phyloP scores from a whole-genome alignment of 768 basidiomycete species.

The Pleurotus citrinopileatus region DNA sequence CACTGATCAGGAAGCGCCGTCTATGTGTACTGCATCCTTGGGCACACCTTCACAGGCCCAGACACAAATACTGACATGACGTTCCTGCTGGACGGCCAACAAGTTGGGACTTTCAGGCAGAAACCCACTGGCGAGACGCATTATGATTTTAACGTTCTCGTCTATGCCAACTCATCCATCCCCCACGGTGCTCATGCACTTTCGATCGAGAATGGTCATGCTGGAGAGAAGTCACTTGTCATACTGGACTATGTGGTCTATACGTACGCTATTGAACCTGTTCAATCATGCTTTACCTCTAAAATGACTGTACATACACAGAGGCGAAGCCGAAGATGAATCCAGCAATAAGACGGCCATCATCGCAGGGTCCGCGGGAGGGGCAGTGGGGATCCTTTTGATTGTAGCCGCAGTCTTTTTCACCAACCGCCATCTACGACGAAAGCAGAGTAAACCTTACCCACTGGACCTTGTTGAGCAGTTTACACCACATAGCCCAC shows the following conservation, averaged over 20 bases:
- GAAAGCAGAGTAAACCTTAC: neutral
- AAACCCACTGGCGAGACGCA: neutral
- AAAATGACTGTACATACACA: conserved; percentile 8
- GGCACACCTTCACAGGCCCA: neutral
- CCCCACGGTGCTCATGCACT: conserved; percentile 7
- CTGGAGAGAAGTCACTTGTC: neutral
- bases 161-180: conserved; percentile 4
- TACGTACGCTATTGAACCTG: neutral
- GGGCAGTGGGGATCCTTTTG: neutral
- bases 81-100: conserved; percentile 7
- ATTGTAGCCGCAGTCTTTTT: neutral
- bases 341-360: neutral
- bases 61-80: conserved; percentile 10
- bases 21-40: conserved; percentile 9
- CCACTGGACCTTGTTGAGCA: neutral
- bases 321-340: neutral
- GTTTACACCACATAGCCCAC: neutral
- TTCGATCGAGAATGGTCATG: conserved; percentile 1
- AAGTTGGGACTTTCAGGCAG: conserved; percentile 7
- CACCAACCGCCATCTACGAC: neutral
- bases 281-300: neutral
- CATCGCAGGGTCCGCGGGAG: neutral
- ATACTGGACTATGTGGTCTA: conserved; percentile 9
- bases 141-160: conserved; percentile 4
- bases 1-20: conserved; percentile 7